These are phyloP conservation scores for Jamesozyma lodderae DNA, from an alignment of 805 yeast genomes.

Conservation along the genomic window DNA sequence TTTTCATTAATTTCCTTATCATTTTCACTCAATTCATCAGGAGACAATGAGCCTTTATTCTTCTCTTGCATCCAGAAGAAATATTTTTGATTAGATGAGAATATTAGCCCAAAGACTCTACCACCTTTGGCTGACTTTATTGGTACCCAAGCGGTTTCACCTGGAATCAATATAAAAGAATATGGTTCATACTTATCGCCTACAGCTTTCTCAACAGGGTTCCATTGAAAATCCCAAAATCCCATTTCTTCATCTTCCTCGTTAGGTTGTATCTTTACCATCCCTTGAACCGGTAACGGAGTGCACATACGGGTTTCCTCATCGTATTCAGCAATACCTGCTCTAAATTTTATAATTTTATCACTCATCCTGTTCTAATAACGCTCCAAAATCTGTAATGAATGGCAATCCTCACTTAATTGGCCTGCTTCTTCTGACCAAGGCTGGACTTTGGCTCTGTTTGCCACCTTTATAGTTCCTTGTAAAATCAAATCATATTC, in stretches of 20 bases:
- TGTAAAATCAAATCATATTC: too few relatives aligned
- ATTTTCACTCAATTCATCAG: constrained; percentile 41
- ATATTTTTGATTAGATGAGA: constrained; percentile 53
- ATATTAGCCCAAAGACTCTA: constrained; percentile 61
- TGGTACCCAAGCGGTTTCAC: constrained; percentile 71
- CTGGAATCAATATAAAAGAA: constrained; percentile 64
- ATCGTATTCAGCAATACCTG: constrained; percentile 53
- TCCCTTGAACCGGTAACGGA: constrained; percentile 51
- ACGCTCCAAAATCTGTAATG: too few relatives aligned
- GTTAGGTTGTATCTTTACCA: constrained; percentile 24
- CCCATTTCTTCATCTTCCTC: constrained; percentile 27
- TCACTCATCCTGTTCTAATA: constrained; percentile 12
- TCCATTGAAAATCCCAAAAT: constrained; percentile 31
- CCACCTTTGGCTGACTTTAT: constrained; percentile 66
- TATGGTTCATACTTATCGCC: constrained; percentile 22
- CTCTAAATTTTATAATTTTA: constrained; percentile 39
- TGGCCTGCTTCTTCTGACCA: too few relatives aligned
- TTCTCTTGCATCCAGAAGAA: constrained; percentile 69
- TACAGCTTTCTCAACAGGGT: constrained; percentile 21
- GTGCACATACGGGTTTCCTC: constrained; percentile 47
- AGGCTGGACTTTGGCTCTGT: too few relatives aligned
- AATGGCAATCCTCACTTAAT: too few relatives aligned
- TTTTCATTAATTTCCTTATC: constrained; percentile 46
- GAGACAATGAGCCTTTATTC: constrained; percentile 42
- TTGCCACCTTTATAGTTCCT: too few relatives aligned